A percentile compares a stretch with the other conserved stretches of the same genome.
These are phyloP conservation scores for Aureobasidium sp. DNA, from an alignment of 2,329 filamentous ascomycete species.

Conservation along the genomic window DNA sequence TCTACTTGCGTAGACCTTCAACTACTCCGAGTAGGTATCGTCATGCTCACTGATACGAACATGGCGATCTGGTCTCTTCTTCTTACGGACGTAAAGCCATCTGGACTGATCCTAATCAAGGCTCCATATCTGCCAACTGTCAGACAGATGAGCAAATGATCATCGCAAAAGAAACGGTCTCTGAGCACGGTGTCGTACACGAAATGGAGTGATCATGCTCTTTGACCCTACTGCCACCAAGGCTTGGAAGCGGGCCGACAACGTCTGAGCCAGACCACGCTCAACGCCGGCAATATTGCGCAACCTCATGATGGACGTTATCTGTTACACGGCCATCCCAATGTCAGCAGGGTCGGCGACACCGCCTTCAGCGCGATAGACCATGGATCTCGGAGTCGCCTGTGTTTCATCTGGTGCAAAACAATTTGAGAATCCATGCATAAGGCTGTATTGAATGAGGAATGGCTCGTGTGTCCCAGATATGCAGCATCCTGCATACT, in stretches of 20 bases:
- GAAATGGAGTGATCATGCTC: background rate
- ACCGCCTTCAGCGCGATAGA: background rate
- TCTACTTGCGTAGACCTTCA: background rate
- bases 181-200: background rate
- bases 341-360: background rate
- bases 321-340: background rate
- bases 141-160: slow-evolving; percentile 10
- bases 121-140: background rate
- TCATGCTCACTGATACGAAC: background rate
- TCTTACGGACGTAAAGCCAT: background rate
- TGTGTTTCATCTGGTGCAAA: slow-evolving; percentile 1
- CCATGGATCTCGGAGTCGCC: background rate
- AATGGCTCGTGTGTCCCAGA: background rate
- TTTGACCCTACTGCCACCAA: background rate
- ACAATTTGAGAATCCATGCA: slow-evolving; percentile 12
- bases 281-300: slow-evolving; percentile 1
- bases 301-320: background rate
- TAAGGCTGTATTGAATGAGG: slow-evolving; percentile 3
- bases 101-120: background rate
- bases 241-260: slow-evolving; percentile 11
- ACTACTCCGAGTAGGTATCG: background rate
- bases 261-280: slow-evolving; percentile 7
- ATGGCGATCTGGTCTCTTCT: background rate
- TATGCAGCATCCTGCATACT: slow-evolving; percentile 9
- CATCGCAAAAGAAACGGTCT: background rate